These are phyloP conservation scores for Daldinia decipiens DNA, from an alignment of 495 filamentous ascomycete genomes.

Conservation along the genomic window DNA sequence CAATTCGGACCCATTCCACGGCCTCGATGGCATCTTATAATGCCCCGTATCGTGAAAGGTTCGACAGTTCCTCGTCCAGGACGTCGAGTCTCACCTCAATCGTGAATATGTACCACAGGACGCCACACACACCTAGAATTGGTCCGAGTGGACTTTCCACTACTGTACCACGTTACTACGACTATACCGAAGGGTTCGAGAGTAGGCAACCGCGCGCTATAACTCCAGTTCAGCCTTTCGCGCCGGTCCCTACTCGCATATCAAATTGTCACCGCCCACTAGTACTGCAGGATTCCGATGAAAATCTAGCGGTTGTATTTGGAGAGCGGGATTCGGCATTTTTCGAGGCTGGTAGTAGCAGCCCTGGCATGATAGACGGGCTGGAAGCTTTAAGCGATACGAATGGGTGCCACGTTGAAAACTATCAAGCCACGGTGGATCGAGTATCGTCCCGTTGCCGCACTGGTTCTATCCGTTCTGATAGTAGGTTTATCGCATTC, in stretches of 20 bases:
- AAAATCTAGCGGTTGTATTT: constrained; percentile 38
- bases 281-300: constrained; percentile 46
- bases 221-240: constrained; percentile 46
- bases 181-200: constrained; percentile 64
- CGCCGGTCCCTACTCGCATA: constrained; percentile 50
- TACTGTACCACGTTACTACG: constrained; percentile 57
- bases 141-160: constrained; percentile 29
- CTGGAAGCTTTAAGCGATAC: not conserved
- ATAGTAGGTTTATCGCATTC: constrained; percentile 23
- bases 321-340: constrained; percentile 40
- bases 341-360: constrained; percentile 36
- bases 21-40: constrained; percentile 45
- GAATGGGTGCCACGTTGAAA: constrained; percentile 10
- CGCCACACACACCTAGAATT: constrained; percentile 34
- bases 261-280: constrained; percentile 43
- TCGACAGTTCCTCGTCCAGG: constrained; percentile 41
- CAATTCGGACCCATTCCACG: constrained; percentile 39
- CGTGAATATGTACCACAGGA: constrained; percentile 53
- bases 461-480: constrained; percentile 28
- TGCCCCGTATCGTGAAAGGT: constrained; percentile 38
- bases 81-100: constrained; percentile 55
- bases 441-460: constrained; percentile 23
- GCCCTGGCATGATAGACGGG: constrained; percentile 15
- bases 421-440: constrained; percentile 6
- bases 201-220: constrained; percentile 28